phyloP scores from a whole-genome alignment of 495 filamentous ascomycete species.

The Beverwykella pulmonaria region DNA sequence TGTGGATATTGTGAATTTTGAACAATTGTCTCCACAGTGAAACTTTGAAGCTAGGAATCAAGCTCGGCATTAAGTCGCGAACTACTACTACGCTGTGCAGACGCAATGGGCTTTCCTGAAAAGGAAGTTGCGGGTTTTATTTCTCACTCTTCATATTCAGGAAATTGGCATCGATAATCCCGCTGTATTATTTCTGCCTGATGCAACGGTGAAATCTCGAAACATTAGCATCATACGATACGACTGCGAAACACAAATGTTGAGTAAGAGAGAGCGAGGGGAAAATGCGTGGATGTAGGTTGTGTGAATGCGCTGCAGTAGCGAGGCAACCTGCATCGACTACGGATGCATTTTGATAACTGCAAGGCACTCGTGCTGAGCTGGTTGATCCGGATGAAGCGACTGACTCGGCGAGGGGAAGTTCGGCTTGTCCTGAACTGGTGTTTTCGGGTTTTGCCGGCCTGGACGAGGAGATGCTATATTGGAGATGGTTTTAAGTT shows the following conservation, averaged over 20 bases:
- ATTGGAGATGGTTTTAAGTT: too few species aligned
- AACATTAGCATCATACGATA: slow-evolving; percentile 3
- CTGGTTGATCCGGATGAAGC: background rate
- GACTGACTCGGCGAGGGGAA: background rate
- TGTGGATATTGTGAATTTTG: background rate
- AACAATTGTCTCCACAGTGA: background rate
- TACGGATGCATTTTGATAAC: background rate
- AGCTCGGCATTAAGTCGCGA: background rate
- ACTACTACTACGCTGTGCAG: background rate
- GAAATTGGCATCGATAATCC: background rate
- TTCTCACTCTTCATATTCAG: background rate
- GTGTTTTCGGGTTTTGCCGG: background rate
- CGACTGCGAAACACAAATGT: background rate
- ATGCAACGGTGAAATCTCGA: background rate
- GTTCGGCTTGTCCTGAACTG: background rate
- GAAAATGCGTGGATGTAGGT: background rate
- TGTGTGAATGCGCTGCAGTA: background rate
- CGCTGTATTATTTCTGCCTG: background rate
- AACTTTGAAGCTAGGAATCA: background rate
- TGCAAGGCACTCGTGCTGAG: background rate
- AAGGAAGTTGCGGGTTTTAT: background rate
- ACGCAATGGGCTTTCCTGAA: background rate
- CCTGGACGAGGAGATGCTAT: too few species aligned
- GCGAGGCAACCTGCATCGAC: background rate
- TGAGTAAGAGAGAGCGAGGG: background rate